A percentile compares a stretch with the other conserved stretches of the same genome.
These are phyloP conservation scores for Cymodocea nodosa DNA, from an alignment of 116 monocot species.

Conservation along the genomic window DNA sequence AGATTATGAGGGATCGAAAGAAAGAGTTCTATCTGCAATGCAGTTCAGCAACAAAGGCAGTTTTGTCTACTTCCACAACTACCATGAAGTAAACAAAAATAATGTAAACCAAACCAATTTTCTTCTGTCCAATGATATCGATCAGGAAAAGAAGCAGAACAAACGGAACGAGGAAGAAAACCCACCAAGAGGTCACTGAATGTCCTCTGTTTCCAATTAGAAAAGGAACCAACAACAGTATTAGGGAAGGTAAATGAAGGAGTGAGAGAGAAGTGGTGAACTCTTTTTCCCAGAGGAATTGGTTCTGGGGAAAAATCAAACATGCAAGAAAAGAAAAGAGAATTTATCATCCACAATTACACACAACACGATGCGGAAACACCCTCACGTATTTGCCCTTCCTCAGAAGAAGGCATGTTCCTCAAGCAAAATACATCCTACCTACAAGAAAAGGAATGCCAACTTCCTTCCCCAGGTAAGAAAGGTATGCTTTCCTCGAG, in stretches of 20 bases:
- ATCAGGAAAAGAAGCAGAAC: no score
- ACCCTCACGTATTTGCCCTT: conserved; percentile 6
- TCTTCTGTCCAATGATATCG: no score
- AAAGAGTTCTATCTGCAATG: neutral
- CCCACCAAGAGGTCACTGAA: no score
- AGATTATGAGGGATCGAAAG: neutral
- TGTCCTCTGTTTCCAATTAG: no score
- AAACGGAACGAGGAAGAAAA: no score
- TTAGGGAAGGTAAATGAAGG: neutral
- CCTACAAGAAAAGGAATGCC: conserved; percentile 14
- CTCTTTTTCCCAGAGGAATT: neutral
- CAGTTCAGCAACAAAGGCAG: neutral
- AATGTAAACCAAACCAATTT: neutral
- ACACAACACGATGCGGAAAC: neutral
- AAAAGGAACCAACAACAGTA: neutral
- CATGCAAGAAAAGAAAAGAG: neutral
- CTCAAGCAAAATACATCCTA: conserved; percentile 5
- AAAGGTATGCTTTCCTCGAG: conserved; percentile 14
- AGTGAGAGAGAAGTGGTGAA: neutral
- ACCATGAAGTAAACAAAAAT: conserved; percentile 2
- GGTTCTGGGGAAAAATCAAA: neutral
- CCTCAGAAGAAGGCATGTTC: conserved; percentile 18
- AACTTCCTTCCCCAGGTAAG: no score
- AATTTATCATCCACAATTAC: neutral
- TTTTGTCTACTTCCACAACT: neutral